Percentiles rank a stretch among this genome's conserved stretches.
Evolutionary conservation across 2,329 filamentous ascomycete genomes (phyloP).

Genomic region (Polytolypa hystricis): DNA sequence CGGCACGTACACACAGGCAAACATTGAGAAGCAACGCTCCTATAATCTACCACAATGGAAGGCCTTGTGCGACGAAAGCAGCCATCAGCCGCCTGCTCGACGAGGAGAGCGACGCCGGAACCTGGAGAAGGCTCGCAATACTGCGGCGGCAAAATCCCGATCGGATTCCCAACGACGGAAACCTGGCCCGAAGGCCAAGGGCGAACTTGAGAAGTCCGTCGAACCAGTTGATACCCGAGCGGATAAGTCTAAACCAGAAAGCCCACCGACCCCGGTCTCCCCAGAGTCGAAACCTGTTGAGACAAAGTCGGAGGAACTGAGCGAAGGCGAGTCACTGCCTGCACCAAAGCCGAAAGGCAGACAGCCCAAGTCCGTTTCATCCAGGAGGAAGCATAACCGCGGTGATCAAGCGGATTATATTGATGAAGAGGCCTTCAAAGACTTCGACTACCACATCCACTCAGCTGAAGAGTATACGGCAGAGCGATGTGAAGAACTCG

Average conservation of each 20-base stretch:
- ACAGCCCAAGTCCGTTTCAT: conserved; percentile 64
- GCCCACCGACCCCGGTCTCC: conserved; percentile 45
- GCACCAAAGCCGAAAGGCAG: conserved; percentile 39
- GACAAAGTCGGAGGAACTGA: conserved; percentile 46
- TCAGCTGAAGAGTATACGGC: conserved; percentile 74
- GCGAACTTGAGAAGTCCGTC: conserved; percentile 29
- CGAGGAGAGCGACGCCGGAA: conserved; percentile 52
- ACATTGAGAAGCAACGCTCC: conserved; percentile 88
- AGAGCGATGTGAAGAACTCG: conserved; percentile 87
- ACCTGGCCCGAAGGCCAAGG: conserved; percentile 26
- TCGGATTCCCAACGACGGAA: conserved; percentile 38
- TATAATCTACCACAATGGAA: conserved; percentile 98
- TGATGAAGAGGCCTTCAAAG: conserved; percentile 81
- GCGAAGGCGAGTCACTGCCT: conserved; percentile 32
- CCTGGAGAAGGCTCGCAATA: conserved; percentile 36
- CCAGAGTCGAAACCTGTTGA: conserved; percentile 41
- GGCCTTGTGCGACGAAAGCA: conserved; percentile 81
- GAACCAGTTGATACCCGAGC: conserved; percentile 26
- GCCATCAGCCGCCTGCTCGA: conserved; percentile 86
- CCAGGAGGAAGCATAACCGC: conserved; percentile 74
- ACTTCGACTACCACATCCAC: conserved; percentile 83
- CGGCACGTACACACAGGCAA: conserved; percentile 92
- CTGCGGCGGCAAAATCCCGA: conserved; percentile 23
- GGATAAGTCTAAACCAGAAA: conserved; percentile 31
- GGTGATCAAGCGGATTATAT: conserved; percentile 67